Evolutionary conservation across 164 flowering plant genomes (phyloP), one percentile per base, ranked within the genome.

Genomic region (Dillenia turbinata): DNA sequence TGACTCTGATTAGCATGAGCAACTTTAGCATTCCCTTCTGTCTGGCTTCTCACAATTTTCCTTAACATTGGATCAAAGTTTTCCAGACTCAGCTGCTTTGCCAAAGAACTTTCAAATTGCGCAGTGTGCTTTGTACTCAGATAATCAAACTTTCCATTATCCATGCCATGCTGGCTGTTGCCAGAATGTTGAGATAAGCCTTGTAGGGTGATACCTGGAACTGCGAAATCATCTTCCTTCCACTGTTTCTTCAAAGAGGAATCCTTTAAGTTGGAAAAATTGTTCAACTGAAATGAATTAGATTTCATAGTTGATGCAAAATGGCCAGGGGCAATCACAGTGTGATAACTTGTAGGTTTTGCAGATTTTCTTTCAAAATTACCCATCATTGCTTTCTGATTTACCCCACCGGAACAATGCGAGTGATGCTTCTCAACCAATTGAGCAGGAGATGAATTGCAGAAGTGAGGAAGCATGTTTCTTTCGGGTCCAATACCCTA

Each of bases 401-500:
- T 61, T 22, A 53, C 16, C 14, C 66, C 78, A 44, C 40, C 44
- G 16, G 71, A 55, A 51, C 67, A 57, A 54, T 61, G 55, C 50
- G 76, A 64, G 67, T 59, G 69, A 65, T 12, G 55, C 62, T 69
- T 77, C 62, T 74, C 83, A 52, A 60, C 57, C 40, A 49, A 52
- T 47, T 65, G 51, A 54, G 67, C 44, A 54, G 72, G 65, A 49
- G 62, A 58, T 44, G 75, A 61, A 57, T 66, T 64, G 54, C 65
- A 19, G 64, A 71, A 50, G 26, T 64, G 70, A 17, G 70, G 51
- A 49, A 73, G 54, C 51, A 62, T 24, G 53, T 51, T 63, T 67
- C 68, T 73, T 52, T 75, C 73, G 49, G 46, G 61, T 51, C 65
- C 68, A 53, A 56, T 72, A 43, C 58, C 77, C 87, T 83, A 49